Evolutionary conservation across 2,329 filamentous ascomycete species (phyloP).

Genomic region (Colletotrichum aenigma): DNA sequence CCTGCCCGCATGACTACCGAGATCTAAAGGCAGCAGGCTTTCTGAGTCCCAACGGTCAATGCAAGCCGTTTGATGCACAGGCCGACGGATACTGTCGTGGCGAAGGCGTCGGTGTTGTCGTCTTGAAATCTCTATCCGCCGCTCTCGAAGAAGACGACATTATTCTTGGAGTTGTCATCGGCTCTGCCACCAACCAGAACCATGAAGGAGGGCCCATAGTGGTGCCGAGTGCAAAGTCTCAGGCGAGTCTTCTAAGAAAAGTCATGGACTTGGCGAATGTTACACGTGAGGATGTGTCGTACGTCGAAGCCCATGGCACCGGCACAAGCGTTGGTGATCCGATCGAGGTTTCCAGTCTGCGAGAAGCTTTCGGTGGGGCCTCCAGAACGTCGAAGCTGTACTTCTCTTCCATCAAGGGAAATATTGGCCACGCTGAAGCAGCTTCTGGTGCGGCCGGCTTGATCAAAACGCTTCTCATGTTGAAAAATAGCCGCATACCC

Average conservation of each 20-base stretch:
- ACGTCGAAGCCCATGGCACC: conserved; percentile 49
- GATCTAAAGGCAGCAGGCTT: conserved; percentile 28
- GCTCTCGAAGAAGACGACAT: conserved; percentile 52
- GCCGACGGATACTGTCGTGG: conserved; percentile 55
- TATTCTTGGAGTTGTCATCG: conserved; percentile 43
- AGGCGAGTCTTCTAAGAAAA: conserved; percentile 47
- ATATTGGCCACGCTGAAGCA: conserved; percentile 44
- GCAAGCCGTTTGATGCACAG: conserved; percentile 34
- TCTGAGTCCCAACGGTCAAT: conserved; percentile 33
- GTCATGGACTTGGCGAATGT: conserved; percentile 43
- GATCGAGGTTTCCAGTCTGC: conserved; percentile 48
- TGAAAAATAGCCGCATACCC: conserved; percentile 24
- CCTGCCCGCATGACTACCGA: conserved; percentile 17
- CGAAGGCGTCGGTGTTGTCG: conserved; percentile 47
- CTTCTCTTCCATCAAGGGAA: conserved; percentile 25
- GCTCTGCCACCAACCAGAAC: conserved; percentile 45
- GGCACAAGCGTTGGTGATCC: conserved; percentile 50
- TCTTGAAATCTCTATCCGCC: conserved; percentile 50
- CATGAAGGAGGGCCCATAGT: conserved; percentile 22
- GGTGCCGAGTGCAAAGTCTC: conserved; percentile 28
- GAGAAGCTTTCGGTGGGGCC: not conserved
- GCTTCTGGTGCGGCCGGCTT: conserved; percentile 28
- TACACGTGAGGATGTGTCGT: not conserved
- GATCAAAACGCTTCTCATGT: conserved; percentile 29
- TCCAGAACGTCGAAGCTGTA: conserved; percentile 34